Evolutionary conservation across 1,284 basidiomycete species (phyloP), one percentile per base, ranked within the genome.

Genomic region (Apiotrichum laibachii): DNA sequence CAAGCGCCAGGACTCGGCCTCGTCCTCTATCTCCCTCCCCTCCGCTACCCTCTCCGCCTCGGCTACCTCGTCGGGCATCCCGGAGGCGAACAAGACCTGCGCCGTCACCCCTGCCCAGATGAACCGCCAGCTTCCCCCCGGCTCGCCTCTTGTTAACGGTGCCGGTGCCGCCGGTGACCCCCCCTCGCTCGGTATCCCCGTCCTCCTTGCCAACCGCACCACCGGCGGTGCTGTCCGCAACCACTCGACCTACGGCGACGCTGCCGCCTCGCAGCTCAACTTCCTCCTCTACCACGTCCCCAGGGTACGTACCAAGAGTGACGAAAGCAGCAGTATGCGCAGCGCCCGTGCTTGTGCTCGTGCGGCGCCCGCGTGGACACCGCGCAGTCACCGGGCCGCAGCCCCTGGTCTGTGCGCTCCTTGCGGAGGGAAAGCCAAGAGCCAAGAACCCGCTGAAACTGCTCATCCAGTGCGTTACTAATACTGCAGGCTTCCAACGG

Each of bases 111-210:
- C 62, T 12, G 56, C 56, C 21, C 26, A 35, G 33, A 40, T 31
- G 40, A 56, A 55, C 50, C 37, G 55, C 1, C 22, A 39, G 21
- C 59, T 63, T 1, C 62, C 62, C 18, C 22, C 26, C n/a, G 62
- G 62, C 31, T 42, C 45, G 21, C 60, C 58, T 1, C 59, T 82
- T 45, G 62, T 81, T 16, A 53, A 63, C 8, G 49, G 22, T 19
- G 81, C 82, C 63, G 86, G 85, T 18, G 86, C 89, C 0, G 87
- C 87, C 0, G 88, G 83, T 2, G 92, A 96, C 77, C 92, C 92
- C 0, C 85, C 90, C 0, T 87, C 86, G 61, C 83, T 92, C 50
- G 92, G 91, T 0, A 81, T 89, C n/a, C 82, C 87, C 0, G 85
- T 92, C 22, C 77, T 93, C 48, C 75, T 95, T 5, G 88, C 90